Percentiles rank a stretch among this genome's conserved stretches.
Conservation (phyloP, 495 filamentous ascomycete genomes). For the Penicillium maclennaniae region DNA sequence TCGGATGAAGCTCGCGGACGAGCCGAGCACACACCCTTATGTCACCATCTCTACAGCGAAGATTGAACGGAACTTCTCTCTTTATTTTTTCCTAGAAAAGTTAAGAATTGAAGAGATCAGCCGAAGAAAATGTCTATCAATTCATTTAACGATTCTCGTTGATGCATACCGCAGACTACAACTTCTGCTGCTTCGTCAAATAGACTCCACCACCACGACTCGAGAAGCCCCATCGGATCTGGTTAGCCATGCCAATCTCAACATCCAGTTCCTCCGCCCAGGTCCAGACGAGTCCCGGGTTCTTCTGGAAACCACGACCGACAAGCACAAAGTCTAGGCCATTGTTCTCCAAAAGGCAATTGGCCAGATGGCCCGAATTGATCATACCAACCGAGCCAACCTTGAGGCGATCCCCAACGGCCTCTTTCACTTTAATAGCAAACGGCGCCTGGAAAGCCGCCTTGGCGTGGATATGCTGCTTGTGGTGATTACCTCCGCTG, state of each 20-base stretch:
- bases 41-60: background rate
- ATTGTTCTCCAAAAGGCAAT: conserved; percentile 50
- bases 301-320: conserved; percentile 66
- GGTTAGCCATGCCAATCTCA: conserved; percentile 59
- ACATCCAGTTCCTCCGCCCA: conserved; percentile 66
- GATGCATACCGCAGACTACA: conserved; percentile 1
- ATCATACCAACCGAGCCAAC: conserved; percentile 64
- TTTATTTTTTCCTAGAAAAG: no score
- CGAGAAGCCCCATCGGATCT: conserved; percentile 59
- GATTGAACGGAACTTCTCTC: background rate
- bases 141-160: no score
- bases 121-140: no score
- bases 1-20: background rate
- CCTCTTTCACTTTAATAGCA: conserved; percentile 55
- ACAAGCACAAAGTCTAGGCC: conserved; percentile 57
- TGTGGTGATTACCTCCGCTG: conserved; percentile 53
- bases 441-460: conserved; percentile 63
- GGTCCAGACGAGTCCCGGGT: conserved; percentile 62
- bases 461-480: conserved; percentile 51
- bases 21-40: background rate
- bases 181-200: conserved; percentile 21
- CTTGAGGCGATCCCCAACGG: conserved; percentile 51
- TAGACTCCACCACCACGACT: conserved; percentile 24
- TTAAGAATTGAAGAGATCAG: no score
- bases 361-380: conserved; percentile 52